phyloP scores from a whole-genome alignment of 495 filamentous ascomycete species.

The Penicillium turbatum region DNA sequence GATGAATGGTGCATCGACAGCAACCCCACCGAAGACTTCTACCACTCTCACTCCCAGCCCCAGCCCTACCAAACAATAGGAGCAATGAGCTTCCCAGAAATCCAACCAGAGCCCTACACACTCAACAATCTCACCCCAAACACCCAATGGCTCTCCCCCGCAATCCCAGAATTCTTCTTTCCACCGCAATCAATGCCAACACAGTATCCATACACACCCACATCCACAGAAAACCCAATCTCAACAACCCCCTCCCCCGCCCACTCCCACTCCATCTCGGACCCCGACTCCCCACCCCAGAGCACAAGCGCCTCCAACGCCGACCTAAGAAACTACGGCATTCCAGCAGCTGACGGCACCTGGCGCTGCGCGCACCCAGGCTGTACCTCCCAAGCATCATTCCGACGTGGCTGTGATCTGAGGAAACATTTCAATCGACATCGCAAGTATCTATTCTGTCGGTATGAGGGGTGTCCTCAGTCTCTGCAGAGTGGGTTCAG shows the following conservation, averaged over 20 bases:
- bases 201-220: background rate
- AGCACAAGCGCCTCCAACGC: slow-evolving; percentile 11
- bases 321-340: slow-evolving; percentile 33
- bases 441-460: slow-evolving; percentile 59
- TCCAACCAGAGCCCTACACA: slow-evolving; percentile 8
- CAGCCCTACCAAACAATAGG: too few species aligned
- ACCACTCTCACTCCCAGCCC: background rate
- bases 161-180: slow-evolving; percentile 14
- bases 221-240: background rate
- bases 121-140: slow-evolving; percentile 11
- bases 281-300: slow-evolving; percentile 6
- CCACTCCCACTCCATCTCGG: slow-evolving; percentile 13
- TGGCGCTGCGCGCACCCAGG: slow-evolving; percentile 57
- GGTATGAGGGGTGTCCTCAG: slow-evolving; percentile 56
- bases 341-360: slow-evolving; percentile 26
- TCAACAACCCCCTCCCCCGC: slow-evolving; percentile 14
- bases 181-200: background rate
- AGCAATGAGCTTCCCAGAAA: slow-evolving; percentile 13
- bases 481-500: slow-evolving; percentile 54
- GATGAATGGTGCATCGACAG: slow-evolving; percentile 25
- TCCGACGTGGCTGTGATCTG: slow-evolving; percentile 59
- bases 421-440: slow-evolving; percentile 63
- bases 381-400: slow-evolving; percentile 52
- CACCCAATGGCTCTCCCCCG: slow-evolving; percentile 17
- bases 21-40: slow-evolving; percentile 8